Evolutionary conservation across 2,329 filamentous ascomycete genomes (phyloP).

Genomic region (Cercospora sojina): DNA sequence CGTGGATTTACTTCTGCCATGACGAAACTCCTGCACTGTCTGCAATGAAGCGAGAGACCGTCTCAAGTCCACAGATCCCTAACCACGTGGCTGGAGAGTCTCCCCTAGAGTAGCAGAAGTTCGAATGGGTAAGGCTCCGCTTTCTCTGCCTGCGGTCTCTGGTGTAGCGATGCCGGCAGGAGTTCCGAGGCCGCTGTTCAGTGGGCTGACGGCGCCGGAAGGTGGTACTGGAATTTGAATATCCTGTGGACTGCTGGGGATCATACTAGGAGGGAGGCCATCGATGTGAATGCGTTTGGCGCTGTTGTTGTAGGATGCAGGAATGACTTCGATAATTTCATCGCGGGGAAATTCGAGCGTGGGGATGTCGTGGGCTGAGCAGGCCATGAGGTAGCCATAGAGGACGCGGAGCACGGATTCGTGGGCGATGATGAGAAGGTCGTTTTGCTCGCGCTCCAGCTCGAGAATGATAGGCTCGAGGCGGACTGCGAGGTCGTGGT

Average conservation of each 20-base stretch:
- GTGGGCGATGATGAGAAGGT: constrained; percentile 96
- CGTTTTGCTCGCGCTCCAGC: constrained; percentile 92
- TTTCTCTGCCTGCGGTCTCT: constrained; percentile 16
- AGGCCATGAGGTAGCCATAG: constrained; percentile 98
- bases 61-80: constrained; percentile 6
- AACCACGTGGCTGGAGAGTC: constrained; percentile 2
- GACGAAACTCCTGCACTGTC: constrained; percentile 2
- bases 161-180: constrained; percentile 19
- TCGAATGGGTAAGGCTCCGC: constrained; percentile 11
- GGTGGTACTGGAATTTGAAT: constrained; percentile 73
- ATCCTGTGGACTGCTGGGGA: constrained; percentile 77
- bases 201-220: constrained; percentile 40
- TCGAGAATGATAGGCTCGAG: constrained; percentile 97
- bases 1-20: constrained; percentile 1
- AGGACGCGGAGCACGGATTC: constrained; percentile 96
- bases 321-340: constrained; percentile 98
- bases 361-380: constrained; percentile 91
- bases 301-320: constrained; percentile 94
- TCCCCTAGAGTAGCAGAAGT: neutral
- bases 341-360: constrained; percentile 90
- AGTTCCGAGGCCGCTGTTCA: constrained; percentile 35
- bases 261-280: constrained; percentile 61
- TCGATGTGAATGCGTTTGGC: constrained; percentile 88
- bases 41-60: constrained; percentile 1
- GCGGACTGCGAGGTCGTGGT: constrained; percentile 96